A percentile compares a stretch with the other conserved stretches of the same genome.
phyloP scores from a whole-genome alignment of 306 rosid genomes.

The Phaseolus lunatus region DNA sequence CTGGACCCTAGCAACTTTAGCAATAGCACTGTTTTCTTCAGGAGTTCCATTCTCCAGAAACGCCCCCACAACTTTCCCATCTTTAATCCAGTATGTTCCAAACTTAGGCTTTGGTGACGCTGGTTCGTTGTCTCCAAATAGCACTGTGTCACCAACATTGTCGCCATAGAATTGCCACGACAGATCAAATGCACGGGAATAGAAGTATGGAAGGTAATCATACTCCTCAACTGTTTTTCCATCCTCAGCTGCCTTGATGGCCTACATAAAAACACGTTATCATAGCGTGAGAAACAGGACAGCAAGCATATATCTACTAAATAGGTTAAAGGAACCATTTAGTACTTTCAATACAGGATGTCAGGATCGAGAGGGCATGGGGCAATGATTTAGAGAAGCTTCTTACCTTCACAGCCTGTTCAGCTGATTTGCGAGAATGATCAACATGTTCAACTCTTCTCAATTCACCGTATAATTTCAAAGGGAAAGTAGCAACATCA shows the following conservation, averaged over 20 bases:
- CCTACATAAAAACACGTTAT: slow-evolving; percentile 55
- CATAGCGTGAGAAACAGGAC: slow-evolving; percentile 13
- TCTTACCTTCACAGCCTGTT: slow-evolving; percentile 92
- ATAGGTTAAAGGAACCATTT: slow-evolving; percentile 21
- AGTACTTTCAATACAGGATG: slow-evolving; percentile 12
- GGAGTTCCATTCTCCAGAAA: slow-evolving; percentile 85
- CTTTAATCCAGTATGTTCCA: slow-evolving; percentile 94
- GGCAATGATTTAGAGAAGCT: slow-evolving; percentile 10
- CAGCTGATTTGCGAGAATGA: slow-evolving; percentile 99
- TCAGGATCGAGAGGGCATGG: neutral
- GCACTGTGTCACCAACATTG: slow-evolving; percentile 86
- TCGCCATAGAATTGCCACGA: slow-evolving; percentile 98
- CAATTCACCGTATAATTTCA: slow-evolving; percentile 81
- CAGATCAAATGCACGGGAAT: slow-evolving; percentile 84
- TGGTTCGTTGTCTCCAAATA: slow-evolving; percentile 86
- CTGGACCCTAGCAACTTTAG: slow-evolving; percentile 79
- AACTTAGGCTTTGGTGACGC: slow-evolving; percentile 74
- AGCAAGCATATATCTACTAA: slow-evolving; percentile 13
- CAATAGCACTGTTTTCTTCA: slow-evolving; percentile 91
- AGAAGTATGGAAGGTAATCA: slow-evolving; percentile 97
- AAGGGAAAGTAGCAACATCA: slow-evolving; percentile 94
- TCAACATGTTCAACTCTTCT: slow-evolving; percentile 98
- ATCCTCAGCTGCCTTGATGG: slow-evolving; percentile 80
- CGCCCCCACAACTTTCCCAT: slow-evolving; percentile 83
- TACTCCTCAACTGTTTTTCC: slow-evolving; percentile 76